phyloP scores from a whole-genome alignment of 2,329 filamentous ascomycete genomes.

The Fonsecaea monophora region DNA sequence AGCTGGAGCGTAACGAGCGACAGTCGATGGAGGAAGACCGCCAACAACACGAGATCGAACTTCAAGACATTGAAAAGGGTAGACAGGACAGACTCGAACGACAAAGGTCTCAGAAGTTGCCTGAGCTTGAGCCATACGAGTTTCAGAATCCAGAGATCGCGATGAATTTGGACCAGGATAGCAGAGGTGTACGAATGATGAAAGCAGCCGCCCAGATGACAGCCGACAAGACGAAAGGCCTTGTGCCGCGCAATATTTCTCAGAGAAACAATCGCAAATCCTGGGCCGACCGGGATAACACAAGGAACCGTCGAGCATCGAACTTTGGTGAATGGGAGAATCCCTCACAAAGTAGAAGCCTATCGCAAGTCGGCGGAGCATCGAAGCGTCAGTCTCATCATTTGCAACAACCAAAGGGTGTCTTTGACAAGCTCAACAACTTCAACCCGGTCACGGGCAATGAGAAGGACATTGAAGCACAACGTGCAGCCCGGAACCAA shows the following conservation, averaged over 20 bases:
- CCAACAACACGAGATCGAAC: conserved; percentile 57
- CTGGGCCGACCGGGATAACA: conserved; percentile 52
- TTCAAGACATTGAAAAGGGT: conserved; percentile 48
- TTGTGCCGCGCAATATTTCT: conserved; percentile 25
- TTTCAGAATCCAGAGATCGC: conserved; percentile 41
- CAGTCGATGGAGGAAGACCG: conserved; percentile 48
- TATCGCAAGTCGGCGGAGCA: conserved; percentile 5
- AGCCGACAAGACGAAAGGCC: conserved; percentile 33
- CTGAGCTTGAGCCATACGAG: conserved; percentile 34
- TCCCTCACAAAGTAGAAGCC: conserved; percentile 25
- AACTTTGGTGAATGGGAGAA: conserved; percentile 49
- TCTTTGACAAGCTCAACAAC: conserved; percentile 39
- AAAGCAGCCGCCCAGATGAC: conserved; percentile 35
- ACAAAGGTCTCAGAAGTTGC: conserved; percentile 42
- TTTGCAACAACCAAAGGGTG: conserved; percentile 30
- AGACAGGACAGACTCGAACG: conserved; percentile 33
- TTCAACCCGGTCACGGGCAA: conserved; percentile 50
- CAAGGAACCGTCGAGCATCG: conserved; percentile 49
- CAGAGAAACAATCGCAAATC: conserved; percentile 30
- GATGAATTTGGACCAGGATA: conserved; percentile 37
- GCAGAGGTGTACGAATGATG: conserved; percentile 35
- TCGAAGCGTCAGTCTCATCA: conserved; percentile 14
- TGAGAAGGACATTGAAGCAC: conserved; percentile 71
- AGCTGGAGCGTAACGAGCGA: conserved; percentile 54
- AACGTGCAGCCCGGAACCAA: conserved; percentile 60